Evolutionary conservation across 805 yeast genomes (phyloP).

Genomic region (Saturnispora ahearnii): DNA sequence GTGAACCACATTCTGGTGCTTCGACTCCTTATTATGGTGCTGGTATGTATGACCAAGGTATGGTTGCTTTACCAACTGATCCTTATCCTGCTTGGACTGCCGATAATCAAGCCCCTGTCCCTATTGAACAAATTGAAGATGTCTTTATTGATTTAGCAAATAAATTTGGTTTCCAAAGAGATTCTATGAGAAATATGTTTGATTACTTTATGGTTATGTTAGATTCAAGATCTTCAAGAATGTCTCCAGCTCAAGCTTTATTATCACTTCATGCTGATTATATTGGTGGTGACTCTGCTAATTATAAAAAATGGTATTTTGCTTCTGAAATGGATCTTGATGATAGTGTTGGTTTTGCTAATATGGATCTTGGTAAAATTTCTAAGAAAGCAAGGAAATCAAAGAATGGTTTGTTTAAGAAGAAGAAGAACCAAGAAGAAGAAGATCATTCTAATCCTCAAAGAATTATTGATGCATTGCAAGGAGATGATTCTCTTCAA

Average conservation of each 20-base stretch:
- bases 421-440: conserved; percentile 65
- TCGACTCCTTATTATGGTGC: conserved; percentile 70
- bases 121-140: conserved; percentile 80
- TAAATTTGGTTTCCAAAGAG: conserved; percentile 86
- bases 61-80: conserved; percentile 70
- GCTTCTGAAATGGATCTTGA: conserved; percentile 85
- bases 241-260: conserved; percentile 83
- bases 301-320: conserved; percentile 81
- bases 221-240: conserved; percentile 78
- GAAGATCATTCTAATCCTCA: conserved; percentile 60
- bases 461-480: conserved; percentile 50
- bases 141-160: conserved; percentile 74
- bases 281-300: conserved; percentile 81
- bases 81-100: conserved; percentile 99
- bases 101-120: conserved; percentile 82
- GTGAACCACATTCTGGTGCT: conserved; percentile 84
- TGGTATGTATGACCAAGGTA: conserved; percentile 33
- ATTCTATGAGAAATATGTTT: conserved; percentile 85
- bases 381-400: conserved; percentile 77
- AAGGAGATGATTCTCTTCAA: conserved; percentile 77
- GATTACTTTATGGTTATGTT: conserved; percentile 79
- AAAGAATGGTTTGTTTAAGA: conserved; percentile 34
- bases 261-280: conserved; percentile 78
- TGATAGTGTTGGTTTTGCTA: conserved; percentile 74
- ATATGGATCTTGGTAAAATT: conserved; percentile 67